Base-by-base conservation (phyloP, 192 early-diverging fungal genomes). In the Mortierella antarctica region DNA sequence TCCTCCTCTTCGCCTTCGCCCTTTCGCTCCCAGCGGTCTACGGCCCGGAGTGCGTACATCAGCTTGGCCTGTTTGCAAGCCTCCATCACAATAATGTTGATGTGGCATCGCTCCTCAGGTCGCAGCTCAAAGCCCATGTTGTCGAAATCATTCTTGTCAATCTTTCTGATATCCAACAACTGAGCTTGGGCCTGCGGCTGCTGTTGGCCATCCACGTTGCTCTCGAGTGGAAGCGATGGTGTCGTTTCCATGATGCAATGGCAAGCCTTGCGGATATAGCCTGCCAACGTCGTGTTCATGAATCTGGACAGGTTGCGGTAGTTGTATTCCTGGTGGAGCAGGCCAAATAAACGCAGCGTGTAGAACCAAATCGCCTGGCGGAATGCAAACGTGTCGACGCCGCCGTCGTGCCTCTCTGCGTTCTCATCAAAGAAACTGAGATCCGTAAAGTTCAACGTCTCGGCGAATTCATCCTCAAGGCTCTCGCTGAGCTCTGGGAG, bases 361-460 rank as follows among this genome's bases (percentile, higher is more conserved):
- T 89, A 87, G 53, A 74, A 87, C 86, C 86, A 89, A 21, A 89
- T 88, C 23, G 88, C 87, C 56, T 85, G 67, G 40, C 87, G 84
- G 55, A 89, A 80, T 14, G 86, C 86, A 58, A 79, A 83, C 31
- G 88, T 89, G 59, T 89, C 88, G 6, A 89, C 78, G 6, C 77
- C 81, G 31, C 83, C 83, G n/a, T 84, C 84, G 0, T 80, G 64
- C 23, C 69, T 82, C 42, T 83, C 82, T 17, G 61, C 76, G 44
- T 83, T 85, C 56, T 81, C 83, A 55, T 79, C 76, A 79, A 79
- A 79, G 58, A 79, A 87, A 74, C 86, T 86, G 63, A 85, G 83
- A 67, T 88, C 87, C 7, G 87, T 88, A 60, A 87, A 85, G 65
- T 87, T 86, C 13, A 82, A 65, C 6, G 85, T 83, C 79, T 88